These are phyloP conservation scores for Hydrangea macrophylla DNA, from an alignment of 148 eudicot genomes.

Conservation along the genomic window DNA sequence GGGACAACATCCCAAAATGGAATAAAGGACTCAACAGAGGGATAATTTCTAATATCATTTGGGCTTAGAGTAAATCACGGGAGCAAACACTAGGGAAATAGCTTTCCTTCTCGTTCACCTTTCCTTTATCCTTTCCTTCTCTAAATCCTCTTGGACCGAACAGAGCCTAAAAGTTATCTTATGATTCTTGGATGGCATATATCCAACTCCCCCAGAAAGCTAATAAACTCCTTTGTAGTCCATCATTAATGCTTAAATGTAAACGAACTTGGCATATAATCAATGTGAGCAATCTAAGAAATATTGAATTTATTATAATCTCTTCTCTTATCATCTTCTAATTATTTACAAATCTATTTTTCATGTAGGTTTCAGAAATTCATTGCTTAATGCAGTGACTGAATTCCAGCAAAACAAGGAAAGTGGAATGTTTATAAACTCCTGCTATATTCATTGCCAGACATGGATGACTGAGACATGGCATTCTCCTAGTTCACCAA, in stretches of 20 bases:
- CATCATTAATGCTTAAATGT: background rate
- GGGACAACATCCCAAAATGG: no score
- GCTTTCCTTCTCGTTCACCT: no score
- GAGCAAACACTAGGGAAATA: no score
- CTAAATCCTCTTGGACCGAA: no score
- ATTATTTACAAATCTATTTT: slow-evolving; percentile 1
- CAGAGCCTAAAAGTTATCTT: no score
- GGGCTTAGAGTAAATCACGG: no score
- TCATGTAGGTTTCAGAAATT: slow-evolving; percentile 62
- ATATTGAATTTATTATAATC: background rate
- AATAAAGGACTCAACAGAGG: no score
- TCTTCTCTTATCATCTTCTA: background rate
- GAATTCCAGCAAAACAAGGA: slow-evolving; percentile 53
- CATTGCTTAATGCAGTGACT: slow-evolving; percentile 51
- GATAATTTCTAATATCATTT: no score
- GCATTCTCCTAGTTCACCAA: slow-evolving; percentile 90
- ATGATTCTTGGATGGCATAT: background rate
- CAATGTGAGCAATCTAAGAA: background rate
- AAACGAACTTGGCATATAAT: background rate
- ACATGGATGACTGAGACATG: slow-evolving; percentile 71
- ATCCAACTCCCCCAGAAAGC: background rate
- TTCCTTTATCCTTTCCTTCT: no score
- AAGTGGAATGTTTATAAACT: slow-evolving; percentile 69
- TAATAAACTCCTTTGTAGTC: background rate
- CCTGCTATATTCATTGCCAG: slow-evolving; percentile 90